phyloP scores from a whole-genome alignment of 2,329 filamentous ascomycete species.

The Penicillium sumatraense region DNA sequence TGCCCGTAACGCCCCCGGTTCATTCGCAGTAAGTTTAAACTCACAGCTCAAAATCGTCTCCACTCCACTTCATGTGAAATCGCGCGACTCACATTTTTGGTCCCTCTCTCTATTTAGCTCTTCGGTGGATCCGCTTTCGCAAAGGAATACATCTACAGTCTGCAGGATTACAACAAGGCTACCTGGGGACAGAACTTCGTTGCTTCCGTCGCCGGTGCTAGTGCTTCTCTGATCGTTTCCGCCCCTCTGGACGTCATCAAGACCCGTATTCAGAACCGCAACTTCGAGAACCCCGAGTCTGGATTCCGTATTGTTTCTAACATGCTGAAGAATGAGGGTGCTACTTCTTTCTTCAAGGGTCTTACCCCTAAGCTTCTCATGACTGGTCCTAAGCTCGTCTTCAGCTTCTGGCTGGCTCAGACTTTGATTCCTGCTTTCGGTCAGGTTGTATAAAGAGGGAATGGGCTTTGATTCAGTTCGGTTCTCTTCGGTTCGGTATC shows the following conservation, averaged over 20 bases:
- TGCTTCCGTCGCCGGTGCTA: conserved; percentile 92
- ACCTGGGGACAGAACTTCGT: conserved; percentile 96
- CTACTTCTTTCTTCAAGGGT: conserved; percentile 94
- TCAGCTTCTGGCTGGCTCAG: conserved; percentile 99
- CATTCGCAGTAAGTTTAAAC: conserved; percentile 78
- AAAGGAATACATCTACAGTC: conserved; percentile 91
- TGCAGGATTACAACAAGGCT: conserved; percentile 94
- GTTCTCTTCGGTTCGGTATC: too few relatives aligned
- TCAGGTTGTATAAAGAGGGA: conserved; percentile 58
- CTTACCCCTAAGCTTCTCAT: conserved; percentile 96
- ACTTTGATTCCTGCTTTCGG: conserved; percentile 94
- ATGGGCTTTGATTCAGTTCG: too few relatives aligned
- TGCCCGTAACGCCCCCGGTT: conserved; percentile 93
- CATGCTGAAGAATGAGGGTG: conserved; percentile 90
- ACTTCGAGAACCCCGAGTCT: conserved; percentile 97
- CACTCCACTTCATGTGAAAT: conserved; percentile 3
- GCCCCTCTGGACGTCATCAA: conserved; percentile 97
- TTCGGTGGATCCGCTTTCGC: conserved; percentile 97
- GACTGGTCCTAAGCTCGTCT: conserved; percentile 98
- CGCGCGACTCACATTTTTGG: conserved; percentile 6
- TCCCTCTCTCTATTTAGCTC: conserved; percentile 59
- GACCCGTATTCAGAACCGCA: conserved; percentile 96
- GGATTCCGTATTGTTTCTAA: conserved; percentile 89
- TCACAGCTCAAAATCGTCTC: too few relatives aligned
- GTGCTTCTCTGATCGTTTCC: conserved; percentile 93